A percentile compares a stretch with the other conserved stretches of the same genome.
These are phyloP conservation scores for Neurospora sp. DNA, from an alignment of 495 filamentous ascomycete genomes.

Conservation along the genomic window DNA sequence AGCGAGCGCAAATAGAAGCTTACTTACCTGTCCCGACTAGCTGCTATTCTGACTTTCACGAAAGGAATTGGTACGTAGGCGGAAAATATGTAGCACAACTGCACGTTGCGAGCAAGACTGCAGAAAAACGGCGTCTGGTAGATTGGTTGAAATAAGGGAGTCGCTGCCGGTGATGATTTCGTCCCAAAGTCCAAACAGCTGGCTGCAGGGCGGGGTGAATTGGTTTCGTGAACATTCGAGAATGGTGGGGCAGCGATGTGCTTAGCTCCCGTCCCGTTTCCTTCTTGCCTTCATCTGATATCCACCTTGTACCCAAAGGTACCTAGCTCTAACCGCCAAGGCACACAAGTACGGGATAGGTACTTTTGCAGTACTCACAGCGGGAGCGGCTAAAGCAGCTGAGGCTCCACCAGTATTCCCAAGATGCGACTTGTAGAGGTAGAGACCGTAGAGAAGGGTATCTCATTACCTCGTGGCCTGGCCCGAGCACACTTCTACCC, in stretches of 20 bases:
- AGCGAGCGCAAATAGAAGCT: neutral
- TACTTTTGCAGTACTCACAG: neutral
- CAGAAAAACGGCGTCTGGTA: neutral
- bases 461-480: neutral
- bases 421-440: neutral
- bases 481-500: neutral
- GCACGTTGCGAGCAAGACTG: neutral
- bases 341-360: neutral
- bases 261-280: neutral
- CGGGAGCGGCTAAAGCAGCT: neutral
- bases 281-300: neutral
- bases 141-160: neutral
- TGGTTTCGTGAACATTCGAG: constrained; percentile 25
- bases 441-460: neutral
- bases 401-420: neutral
- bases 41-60: neutral
- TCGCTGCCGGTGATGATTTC: neutral
- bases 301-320: neutral
- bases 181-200: neutral
- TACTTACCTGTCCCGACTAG: neutral
- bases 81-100: neutral
- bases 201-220: constrained; percentile 5
- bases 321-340: neutral
- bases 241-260: constrained; percentile 15
- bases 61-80: neutral